These are phyloP conservation scores for Cladosporium cucumerinum DNA, from an alignment of 2,329 filamentous ascomycete species.

Conservation along the genomic window DNA sequence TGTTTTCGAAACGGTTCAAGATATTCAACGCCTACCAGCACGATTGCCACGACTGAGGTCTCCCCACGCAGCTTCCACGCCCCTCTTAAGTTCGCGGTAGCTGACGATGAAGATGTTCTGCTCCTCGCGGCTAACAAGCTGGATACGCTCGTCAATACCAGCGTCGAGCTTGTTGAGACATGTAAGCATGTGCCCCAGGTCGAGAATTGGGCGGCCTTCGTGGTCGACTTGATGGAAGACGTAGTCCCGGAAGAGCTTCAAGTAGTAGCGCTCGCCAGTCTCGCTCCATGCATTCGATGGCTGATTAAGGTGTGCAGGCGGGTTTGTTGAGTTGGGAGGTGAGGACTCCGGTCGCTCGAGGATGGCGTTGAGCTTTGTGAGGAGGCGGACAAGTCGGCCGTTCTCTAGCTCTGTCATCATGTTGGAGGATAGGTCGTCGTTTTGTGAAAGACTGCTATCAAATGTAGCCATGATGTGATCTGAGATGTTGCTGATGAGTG, in stretches of 20 bases:
- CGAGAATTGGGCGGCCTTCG: slow-evolving; percentile 75
- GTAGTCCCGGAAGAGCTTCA: slow-evolving; percentile 95
- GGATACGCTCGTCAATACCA: slow-evolving; percentile 80
- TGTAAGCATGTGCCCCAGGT: slow-evolving; percentile 81
- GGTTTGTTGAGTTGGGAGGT: slow-evolving; percentile 46
- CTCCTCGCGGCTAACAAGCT: slow-evolving; percentile 83
- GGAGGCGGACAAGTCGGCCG: slow-evolving; percentile 73
- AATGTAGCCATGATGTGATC: slow-evolving; percentile 71
- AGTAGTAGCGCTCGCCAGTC: slow-evolving; percentile 83
- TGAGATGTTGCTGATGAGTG: slow-evolving; percentile 74
- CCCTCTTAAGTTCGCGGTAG: slow-evolving; percentile 80
- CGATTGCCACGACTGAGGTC: slow-evolving; percentile 41
- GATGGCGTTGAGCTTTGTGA: slow-evolving; percentile 80
- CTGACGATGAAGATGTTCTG: slow-evolving; percentile 84
- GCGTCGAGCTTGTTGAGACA: slow-evolving; percentile 92
- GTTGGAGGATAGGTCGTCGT: slow-evolving; percentile 70
- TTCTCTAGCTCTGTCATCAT: slow-evolving; percentile 85
- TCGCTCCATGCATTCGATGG: slow-evolving; percentile 67
- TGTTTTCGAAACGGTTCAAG: neutral
- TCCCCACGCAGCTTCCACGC: slow-evolving; percentile 59
- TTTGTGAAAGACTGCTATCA: slow-evolving; percentile 73
- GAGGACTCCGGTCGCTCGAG: slow-evolving; percentile 81
- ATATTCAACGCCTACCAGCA: slow-evolving; percentile 1
- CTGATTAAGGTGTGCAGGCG: slow-evolving; percentile 32
- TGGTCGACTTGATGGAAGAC: slow-evolving; percentile 94